Conservation (phyloP, 805 yeast genomes). For the Nakazawaea ishiwadae region DNA sequence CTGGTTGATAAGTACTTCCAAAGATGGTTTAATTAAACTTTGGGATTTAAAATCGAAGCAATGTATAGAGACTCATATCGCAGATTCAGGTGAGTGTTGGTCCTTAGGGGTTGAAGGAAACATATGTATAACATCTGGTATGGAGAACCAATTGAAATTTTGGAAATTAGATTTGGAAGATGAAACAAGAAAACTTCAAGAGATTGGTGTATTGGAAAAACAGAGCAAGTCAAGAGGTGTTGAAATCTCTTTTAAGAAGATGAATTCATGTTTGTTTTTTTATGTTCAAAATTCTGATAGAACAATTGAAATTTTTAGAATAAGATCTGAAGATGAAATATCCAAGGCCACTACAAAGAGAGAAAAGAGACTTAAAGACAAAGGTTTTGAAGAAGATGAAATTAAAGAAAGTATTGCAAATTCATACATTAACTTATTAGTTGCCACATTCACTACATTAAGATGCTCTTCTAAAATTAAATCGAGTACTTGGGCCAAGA, state of each 20-base stretch:
- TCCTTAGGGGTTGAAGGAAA: slow-evolving; percentile 48
- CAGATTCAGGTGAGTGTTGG: slow-evolving; percentile 95
- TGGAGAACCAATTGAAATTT: slow-evolving; percentile 75
- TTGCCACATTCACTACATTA: slow-evolving; percentile 65
- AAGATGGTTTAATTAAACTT: slow-evolving; percentile 86
- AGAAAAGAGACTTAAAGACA: slow-evolving; percentile 71
- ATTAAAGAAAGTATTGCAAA: slow-evolving; percentile 43
- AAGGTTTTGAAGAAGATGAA: slow-evolving; percentile 61
- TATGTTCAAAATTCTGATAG: slow-evolving; percentile 76
- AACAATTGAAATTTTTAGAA: slow-evolving; percentile 73
- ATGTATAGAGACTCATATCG: slow-evolving; percentile 91
- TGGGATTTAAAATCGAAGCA: slow-evolving; percentile 93
- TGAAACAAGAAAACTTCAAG: slow-evolving; percentile 48
- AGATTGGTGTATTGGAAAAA: slow-evolving; percentile 66
- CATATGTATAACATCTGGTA: slow-evolving; percentile 66
- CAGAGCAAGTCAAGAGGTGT: slow-evolving; percentile 71
- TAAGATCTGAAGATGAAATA: slow-evolving; percentile 73
- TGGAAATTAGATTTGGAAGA: slow-evolving; percentile 66
- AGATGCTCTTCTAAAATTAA: slow-evolving; percentile 63
- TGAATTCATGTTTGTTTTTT: slow-evolving; percentile 43
- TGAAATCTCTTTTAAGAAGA: slow-evolving; percentile 46
- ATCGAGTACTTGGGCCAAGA: slow-evolving; percentile 59
- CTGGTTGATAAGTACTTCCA: slow-evolving; percentile 71
- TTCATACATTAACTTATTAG: slow-evolving; percentile 48
- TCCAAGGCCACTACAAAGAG: slow-evolving; percentile 72